A percentile compares a stretch with the other conserved stretches of the same genome.
phyloP scores from a whole-genome alignment of 495 filamentous ascomycete species.

The Bombardia bombarda region DNA sequence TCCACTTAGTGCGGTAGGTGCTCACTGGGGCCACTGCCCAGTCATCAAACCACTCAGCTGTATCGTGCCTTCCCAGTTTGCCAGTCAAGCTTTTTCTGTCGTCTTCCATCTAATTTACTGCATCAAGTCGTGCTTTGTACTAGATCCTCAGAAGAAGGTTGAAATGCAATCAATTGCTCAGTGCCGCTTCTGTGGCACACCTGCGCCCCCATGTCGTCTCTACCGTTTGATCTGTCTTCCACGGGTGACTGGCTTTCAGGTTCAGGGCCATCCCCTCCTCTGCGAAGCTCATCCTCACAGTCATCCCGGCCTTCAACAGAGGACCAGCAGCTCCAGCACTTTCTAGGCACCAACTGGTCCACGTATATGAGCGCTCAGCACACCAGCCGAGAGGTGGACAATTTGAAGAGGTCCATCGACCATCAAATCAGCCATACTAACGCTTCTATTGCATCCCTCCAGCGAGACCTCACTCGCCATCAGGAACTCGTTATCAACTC shows the following conservation, averaged over 20 bases:
- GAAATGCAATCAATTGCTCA: not conserved
- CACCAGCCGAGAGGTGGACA: slow-evolving; percentile 11
- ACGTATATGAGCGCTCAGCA: slow-evolving; percentile 20
- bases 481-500: slow-evolving; percentile 10
- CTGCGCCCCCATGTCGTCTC: slow-evolving; percentile 4
- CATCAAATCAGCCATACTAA: slow-evolving; percentile 9
- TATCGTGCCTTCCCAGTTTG: too few species aligned
- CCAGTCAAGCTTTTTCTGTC: too few species aligned
- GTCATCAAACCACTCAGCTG: too few species aligned
- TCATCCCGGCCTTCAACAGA: not conserved
- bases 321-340: slow-evolving; percentile 11
- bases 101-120: too few species aligned
- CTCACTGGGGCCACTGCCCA: too few species aligned
- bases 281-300: not conserved
- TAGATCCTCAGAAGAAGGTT: too few species aligned
- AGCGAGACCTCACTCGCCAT: slow-evolving; percentile 4
- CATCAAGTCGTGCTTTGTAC: not conserved
- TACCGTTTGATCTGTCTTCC: not conserved
- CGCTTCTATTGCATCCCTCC: slow-evolving; percentile 7
- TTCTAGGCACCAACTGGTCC: slow-evolving; percentile 15
- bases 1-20: too few species aligned
- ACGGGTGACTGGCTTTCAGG: not conserved
- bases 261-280: not conserved
- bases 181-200: not conserved
- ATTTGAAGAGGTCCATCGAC: slow-evolving; percentile 10